Evolutionary conservation across 73 alveolate species (phyloP).

Genomic region (Tetrahymena malaccensis): DNA sequence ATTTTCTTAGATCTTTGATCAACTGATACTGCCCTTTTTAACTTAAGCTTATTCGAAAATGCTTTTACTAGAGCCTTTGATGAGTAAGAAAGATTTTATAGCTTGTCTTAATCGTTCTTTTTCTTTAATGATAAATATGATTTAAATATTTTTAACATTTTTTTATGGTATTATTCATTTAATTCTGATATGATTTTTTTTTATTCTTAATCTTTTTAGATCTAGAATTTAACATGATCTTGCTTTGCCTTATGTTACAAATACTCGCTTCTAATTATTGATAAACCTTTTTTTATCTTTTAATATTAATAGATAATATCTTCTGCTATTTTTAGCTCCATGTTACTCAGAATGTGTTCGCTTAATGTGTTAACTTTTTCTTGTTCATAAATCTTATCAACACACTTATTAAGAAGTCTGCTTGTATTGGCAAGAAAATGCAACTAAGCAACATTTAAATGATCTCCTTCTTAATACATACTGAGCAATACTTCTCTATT

Average conservation of each 20-base stretch:
- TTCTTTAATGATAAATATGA: not conserved
- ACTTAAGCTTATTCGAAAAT: not conserved
- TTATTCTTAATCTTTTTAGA: not conserved
- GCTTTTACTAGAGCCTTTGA: not conserved
- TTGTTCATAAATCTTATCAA: conserved; percentile 10
- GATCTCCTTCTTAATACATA: conserved; percentile 29
- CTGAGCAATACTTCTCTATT: conserved; percentile 14
- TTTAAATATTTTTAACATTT: not conserved
- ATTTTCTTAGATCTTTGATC: not conserved
- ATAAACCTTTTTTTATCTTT: not conserved
- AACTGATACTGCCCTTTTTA: not conserved
- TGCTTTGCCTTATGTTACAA: not conserved
- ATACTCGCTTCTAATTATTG: not conserved
- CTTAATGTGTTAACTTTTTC: not conserved
- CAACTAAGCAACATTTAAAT: conserved; percentile 13
- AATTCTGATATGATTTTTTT: not conserved
- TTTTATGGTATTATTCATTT: not conserved
- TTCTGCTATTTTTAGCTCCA: not conserved
- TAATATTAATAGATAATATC: not conserved
- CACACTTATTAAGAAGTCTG: conserved; percentile 24
- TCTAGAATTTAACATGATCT: not conserved
- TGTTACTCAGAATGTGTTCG: not conserved
- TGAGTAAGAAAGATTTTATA: not conserved
- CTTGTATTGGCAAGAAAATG: conserved; percentile 32
- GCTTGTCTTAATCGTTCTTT: not conserved